Evolutionary conservation across 1,139 yeast genomes (phyloP).

Genomic region (Saccharomyces hybrid): DNA sequence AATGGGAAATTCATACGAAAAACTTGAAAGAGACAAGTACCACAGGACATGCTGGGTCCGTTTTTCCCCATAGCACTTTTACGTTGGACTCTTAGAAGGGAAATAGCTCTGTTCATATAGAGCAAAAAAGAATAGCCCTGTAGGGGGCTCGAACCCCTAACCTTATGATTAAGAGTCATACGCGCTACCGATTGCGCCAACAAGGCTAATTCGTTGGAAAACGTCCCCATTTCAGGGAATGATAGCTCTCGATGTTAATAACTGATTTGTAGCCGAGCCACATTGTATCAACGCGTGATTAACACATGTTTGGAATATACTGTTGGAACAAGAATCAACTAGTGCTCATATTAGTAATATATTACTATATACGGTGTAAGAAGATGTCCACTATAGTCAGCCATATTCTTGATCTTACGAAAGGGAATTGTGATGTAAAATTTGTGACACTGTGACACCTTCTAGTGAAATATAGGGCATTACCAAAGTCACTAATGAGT

Average conservation of each 20-base stretch:
- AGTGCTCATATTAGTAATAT: not conserved
- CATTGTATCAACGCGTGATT: no score
- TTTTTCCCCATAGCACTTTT: not conserved
- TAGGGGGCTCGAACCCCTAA: conserved; percentile 42
- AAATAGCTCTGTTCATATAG: no score
- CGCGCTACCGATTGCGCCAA: conserved; percentile 44
- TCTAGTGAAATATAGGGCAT: no score
- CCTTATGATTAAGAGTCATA: conserved; percentile 41
- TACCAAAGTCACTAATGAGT: no score
- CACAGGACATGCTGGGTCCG: not conserved
- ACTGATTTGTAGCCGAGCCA: no score
- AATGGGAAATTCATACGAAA: not conserved
- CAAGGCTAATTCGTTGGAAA: conserved; percentile 28
- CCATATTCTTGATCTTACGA: no score
- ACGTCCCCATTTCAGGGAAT: no score
- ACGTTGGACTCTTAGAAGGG: not conserved
- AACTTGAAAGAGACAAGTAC: not conserved
- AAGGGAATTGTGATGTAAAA: no score
- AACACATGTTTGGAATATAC: no score
- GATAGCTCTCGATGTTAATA: no score
- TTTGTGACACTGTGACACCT: no score
- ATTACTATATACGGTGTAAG: not conserved
- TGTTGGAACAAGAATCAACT: no score
- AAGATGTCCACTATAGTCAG: not conserved
- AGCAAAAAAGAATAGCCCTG: conserved; percentile 28